Base-by-base conservation (phyloP, 2,329 filamentous ascomycete species). In the Davidsoniella virescens region DNA sequence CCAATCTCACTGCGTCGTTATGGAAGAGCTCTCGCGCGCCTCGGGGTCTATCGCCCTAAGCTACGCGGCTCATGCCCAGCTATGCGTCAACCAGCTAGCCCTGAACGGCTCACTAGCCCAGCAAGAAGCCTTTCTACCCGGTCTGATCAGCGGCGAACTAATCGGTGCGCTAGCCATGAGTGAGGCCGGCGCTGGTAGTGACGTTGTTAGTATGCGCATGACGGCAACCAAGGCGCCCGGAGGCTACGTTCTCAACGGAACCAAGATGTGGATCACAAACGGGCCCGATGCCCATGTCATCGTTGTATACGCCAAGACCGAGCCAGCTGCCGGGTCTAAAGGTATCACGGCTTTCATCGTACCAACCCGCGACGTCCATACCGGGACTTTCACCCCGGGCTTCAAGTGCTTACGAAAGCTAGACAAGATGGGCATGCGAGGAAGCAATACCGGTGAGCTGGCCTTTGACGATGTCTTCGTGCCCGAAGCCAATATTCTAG, bases 191-290 rank as follows among this genome's bases (percentile, higher is more conserved):
- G 82, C 90, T 1, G 90, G 90, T 12, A 88, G 82, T 57, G 90
- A 98, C 66, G 90, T 98, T 3, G 88, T 98, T 25, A 85, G 83
- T 65, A 96, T 96, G 90, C 86, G 88, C 63, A 93, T 82, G 42
- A 82, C 77, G 2, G 90, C 88, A 0, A 83, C 78, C 62, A 72
- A 76, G 55, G 84, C 86, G 9, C 84, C 92, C 59, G 88, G 87
- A 36, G 90, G 90, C 25, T 95, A 84, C 64, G 55, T 88, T 17
- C 70, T 98, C 50, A 87, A 88, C 60, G 90, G 88, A 29, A 85
- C 82, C 54, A 95, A 98, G 73, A 95, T 96, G 90, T 98, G 90
- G 90, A 98, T 98, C 63, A 98, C 90, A 55, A 98, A 98, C 65
- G 86, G 90, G 4, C 90, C 90, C 0, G 88, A 96, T 62, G 92